Percentiles rank a stretch among this genome's conserved stretches.
Evolutionary conservation across 1,284 basidiomycete genomes (phyloP).

Genomic region (Golubevia sp.): DNA sequence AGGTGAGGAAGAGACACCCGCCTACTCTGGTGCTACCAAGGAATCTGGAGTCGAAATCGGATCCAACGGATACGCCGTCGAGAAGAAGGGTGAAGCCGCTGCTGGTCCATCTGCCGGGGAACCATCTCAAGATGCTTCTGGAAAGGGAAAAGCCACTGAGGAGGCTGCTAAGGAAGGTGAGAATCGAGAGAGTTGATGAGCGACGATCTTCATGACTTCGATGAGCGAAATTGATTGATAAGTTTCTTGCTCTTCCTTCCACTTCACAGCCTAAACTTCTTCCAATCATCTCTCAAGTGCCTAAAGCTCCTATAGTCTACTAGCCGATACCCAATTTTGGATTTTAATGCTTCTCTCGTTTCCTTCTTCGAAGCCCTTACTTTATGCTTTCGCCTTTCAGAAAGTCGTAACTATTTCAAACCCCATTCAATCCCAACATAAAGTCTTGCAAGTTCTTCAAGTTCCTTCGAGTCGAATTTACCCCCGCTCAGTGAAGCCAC

Average conservation of each 20-base stretch:
- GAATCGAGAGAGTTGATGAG: not conserved
- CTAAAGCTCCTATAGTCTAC: not conserved
- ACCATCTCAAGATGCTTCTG: conserved; percentile 35
- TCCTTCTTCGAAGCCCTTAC: too few species aligned
- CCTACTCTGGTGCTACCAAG: conserved; percentile 56
- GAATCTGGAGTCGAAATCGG: conserved; percentile 67
- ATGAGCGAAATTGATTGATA: not conserved
- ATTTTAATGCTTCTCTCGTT: not conserved
- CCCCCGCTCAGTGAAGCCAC: not conserved
- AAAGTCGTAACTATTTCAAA: not conserved
- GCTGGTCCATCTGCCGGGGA: conserved; percentile 24
- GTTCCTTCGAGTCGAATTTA: not conserved
- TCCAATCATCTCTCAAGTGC: not conserved
- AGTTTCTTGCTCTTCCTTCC: not conserved
- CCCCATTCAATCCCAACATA: not conserved
- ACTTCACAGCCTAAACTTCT: not conserved
- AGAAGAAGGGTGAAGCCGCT: conserved; percentile 46
- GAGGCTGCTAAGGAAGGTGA: not conserved
- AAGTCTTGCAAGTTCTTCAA: not conserved
- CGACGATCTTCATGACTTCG: not conserved
- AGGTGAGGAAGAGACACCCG: conserved; percentile 54
- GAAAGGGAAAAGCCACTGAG: not conserved
- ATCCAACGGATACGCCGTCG: conserved; percentile 74
- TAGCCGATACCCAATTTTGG: not conserved
- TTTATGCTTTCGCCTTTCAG: too few species aligned